Evolutionary conservation across 2,329 filamentous ascomycete species (phyloP), one percentile per base, ranked within the genome.

Genomic region (Hypoxylon sp.): DNA sequence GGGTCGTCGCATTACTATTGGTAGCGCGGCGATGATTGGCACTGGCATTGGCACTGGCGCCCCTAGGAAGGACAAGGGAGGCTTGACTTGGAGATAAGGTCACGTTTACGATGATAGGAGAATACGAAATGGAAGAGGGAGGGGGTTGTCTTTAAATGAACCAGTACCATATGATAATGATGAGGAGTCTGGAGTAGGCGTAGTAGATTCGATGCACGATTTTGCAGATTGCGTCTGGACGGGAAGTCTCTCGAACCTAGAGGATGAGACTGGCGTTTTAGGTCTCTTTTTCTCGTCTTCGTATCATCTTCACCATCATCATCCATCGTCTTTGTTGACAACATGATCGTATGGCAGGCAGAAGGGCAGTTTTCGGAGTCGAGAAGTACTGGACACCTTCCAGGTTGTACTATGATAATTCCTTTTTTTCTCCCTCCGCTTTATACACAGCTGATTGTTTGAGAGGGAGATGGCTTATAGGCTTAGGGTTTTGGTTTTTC

Each of bases 1-100:
- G 46, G 61, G 65, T 62, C 73, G 75, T 34, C 72, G 75, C 45
- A 73, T 75, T 51, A 77, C 75, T 69, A 76, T 77, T 63, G 72
- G 73, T 23, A 58, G 69, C 45, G 66, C 69, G 41, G 70, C 61
- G 15, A 62, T 66, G 64, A 57, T 45, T 1, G 58, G 55, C 5
- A 27, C 15, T 5, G 37, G 34, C 16, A n/a, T n/a, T n/a, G n/a
- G n/a, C n/a, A n/a, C n/a, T n/a, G n/a, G n/a, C n/a, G n/a, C n/a
- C n/a, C 41, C 40, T 12, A 60, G 48, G 40, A 63, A 46, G 49
- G 60, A 60, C 4, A 61, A 21, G 42, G 37, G 32, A 2, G 52
- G 55, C 15, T n/a, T 58, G 32, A 36, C 46, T 26, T 66, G 62
- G 63, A 58, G 63, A 47, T 66, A 48, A 66, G 35, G 15, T 34